Base-by-base conservation (phyloP, 2,329 filamentous ascomycete genomes). In the Polytolypa hystricis region DNA sequence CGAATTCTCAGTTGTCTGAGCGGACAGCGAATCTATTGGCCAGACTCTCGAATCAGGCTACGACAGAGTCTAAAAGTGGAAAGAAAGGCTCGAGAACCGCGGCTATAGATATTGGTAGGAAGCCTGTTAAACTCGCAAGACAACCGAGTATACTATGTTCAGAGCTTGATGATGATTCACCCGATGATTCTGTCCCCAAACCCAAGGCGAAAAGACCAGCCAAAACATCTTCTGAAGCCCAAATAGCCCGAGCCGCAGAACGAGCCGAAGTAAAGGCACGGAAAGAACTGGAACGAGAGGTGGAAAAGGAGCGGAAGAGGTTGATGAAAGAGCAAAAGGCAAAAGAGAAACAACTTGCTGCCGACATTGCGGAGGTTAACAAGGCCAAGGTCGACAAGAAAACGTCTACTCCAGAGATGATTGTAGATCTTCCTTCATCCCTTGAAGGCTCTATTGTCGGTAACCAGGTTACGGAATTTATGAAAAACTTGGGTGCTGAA, bases 371-470 rank as follows among this genome's bases (percentile, higher is more conserved):
- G 3, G 77, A 83, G 43, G 81, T 77, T 28, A 89, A 89, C 58
- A 84, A 80, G 49, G 60, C 79, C 7, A 75, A 76, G 35, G 76
- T 74, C 0, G 77, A 85, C 58, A 85, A 84, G 60, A 84, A 83
- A 47, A 62, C 77, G 0, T 81, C 81, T 0, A 73, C 77, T 0
- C 71, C 71, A 0, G 82, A 91, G 55, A 89, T 91, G 82, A 78
- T 89, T 34, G 68, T 85, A 2, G 74, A 84, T 47, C 62, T 89
- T 16, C 72, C 82, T 0, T 57, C 60, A 0, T 69, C 67, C 2
- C 59, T 89, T 1, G 58, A 70, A 15, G 56, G 53, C 7, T 55
- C 66, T 0, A 60, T 54, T 23, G 48, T 68, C 6, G 64, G 61
- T 2, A 64, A 58, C 21, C 64, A 67, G 39, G 52, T 61, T 9